Conservation (phyloP, 2,329 filamentous ascomycete genomes). For the Berkeleyomyces basicola region DNA sequence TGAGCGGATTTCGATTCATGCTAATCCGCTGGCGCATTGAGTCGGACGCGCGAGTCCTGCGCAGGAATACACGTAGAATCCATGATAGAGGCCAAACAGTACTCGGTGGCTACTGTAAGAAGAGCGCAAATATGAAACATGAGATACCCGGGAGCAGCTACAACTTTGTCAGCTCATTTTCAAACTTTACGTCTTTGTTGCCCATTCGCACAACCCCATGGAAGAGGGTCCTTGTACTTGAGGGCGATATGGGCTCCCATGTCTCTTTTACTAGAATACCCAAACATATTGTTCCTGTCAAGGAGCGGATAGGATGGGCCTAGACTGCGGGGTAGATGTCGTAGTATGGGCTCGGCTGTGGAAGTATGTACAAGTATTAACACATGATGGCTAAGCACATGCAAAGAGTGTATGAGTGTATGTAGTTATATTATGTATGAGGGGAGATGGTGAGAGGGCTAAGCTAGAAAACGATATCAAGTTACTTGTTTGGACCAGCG, state of each 20-base stretch:
- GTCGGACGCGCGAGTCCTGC: not conserved
- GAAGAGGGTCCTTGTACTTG: too few relatives aligned
- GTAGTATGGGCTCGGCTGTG: too few relatives aligned
- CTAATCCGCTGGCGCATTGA: slow-evolving; percentile 57
- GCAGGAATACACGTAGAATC: not conserved
- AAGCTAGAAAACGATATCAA: not conserved
- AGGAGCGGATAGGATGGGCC: too few relatives aligned
- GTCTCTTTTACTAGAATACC: too few relatives aligned
- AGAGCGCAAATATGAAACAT: not conserved
- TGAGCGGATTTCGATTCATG: slow-evolving; percentile 55
- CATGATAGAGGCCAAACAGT: slow-evolving; percentile 6
- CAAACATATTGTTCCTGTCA: too few relatives aligned
- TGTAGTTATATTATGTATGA: too few relatives aligned
- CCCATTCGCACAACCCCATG: too few relatives aligned
- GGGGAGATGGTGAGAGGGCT: not conserved
- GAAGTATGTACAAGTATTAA: not conserved
- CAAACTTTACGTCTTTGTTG: too few relatives aligned
- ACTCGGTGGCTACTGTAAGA: not conserved
- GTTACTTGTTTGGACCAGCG: not conserved
- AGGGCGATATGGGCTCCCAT: too few relatives aligned
- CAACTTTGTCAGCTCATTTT: not conserved
- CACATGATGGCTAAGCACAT: not conserved
- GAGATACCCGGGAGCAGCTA: not conserved
- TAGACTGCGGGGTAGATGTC: too few relatives aligned
- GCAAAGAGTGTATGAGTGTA: too few relatives aligned